phyloP scores from a whole-genome alignment of 2,329 filamentous ascomycete genomes.

The Sordariomycetes sp. region DNA sequence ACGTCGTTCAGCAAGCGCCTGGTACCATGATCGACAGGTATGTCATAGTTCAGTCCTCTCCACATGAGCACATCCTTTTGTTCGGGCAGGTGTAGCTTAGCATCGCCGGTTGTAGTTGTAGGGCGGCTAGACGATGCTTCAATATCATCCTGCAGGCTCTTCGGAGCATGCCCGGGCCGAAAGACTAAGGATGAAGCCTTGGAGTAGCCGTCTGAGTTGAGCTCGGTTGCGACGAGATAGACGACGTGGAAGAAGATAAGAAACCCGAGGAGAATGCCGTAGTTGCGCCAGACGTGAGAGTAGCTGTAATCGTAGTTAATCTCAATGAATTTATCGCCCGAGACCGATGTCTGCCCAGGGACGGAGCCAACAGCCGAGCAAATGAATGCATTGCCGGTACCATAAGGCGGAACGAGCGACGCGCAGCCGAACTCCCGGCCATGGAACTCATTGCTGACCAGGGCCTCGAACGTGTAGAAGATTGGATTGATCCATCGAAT shows the following conservation, averaged over 20 bases:
- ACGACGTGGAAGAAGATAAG: constrained; percentile 48
- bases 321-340: constrained; percentile 43
- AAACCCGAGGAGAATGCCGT: constrained; percentile 59
- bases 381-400: constrained; percentile 33
- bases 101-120: constrained; percentile 23
- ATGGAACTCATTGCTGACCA: constrained; percentile 45
- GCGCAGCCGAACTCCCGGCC: constrained; percentile 40
- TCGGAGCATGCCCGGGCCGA: too few relatives aligned
- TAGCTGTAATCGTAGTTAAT: constrained; percentile 42
- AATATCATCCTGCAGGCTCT: constrained; percentile 42
- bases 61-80: constrained; percentile 45
- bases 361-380: constrained; percentile 45
- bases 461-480: constrained; percentile 54
- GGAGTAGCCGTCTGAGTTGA: constrained; percentile 59
- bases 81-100: constrained; percentile 39
- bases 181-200: constrained; percentile 72
- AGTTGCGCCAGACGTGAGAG: constrained; percentile 59
- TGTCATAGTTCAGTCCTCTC: constrained; percentile 58
- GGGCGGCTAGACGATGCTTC: constrained; percentile 10
- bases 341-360: constrained; percentile 34
- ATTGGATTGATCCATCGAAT: constrained; percentile 57
- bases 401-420: constrained; percentile 35
- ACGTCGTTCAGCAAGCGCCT: constrained; percentile 54
- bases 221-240: constrained; percentile 56
- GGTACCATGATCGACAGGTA: constrained; percentile 62